phyloP scores from a whole-genome alignment of 1,284 basidiomycete species.

The Gomphus sp. region DNA sequence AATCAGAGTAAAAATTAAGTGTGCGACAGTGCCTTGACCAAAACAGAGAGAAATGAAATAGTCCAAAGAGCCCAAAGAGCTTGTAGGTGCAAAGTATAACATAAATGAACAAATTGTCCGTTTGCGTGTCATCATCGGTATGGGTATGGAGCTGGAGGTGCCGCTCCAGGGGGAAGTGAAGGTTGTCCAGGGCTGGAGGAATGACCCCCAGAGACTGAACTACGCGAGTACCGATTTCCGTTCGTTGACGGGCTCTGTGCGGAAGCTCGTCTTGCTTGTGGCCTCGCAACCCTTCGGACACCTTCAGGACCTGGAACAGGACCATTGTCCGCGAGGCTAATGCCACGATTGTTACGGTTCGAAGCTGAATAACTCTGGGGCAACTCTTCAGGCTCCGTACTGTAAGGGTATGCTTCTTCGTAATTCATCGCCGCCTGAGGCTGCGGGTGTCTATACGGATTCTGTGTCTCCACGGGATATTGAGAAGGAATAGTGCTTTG shows the following conservation, averaged over 20 bases:
- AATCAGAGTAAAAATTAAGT: neutral
- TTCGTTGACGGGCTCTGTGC: slow-evolving; percentile 42
- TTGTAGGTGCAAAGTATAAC: neutral
- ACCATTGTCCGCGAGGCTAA: slow-evolving; percentile 70
- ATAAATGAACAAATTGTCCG: slow-evolving; percentile 7
- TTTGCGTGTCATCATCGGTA: slow-evolving; percentile 4
- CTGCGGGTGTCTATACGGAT: slow-evolving; percentile 36
- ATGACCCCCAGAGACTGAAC: slow-evolving; percentile 24
- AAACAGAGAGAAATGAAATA: slow-evolving; percentile 3
- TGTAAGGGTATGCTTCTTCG: slow-evolving; percentile 28
- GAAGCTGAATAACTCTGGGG: slow-evolving; percentile 15
- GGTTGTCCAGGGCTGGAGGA: slow-evolving; percentile 22
- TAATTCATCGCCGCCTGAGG: slow-evolving; percentile 26
- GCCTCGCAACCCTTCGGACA: slow-evolving; percentile 61
- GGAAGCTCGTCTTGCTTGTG: slow-evolving; percentile 36
- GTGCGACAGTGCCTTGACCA: neutral
- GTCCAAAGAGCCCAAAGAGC: neutral
- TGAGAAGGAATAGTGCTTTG: slow-evolving; percentile 28
- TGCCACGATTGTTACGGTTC: slow-evolving; percentile 40
- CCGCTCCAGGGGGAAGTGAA: slow-evolving; percentile 63
- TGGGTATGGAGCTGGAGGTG: slow-evolving; percentile 34
- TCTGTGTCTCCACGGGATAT: slow-evolving; percentile 43
- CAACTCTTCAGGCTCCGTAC: slow-evolving; percentile 28
- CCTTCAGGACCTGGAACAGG: slow-evolving; percentile 70
- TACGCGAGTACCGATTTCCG: slow-evolving; percentile 62